phyloP scores from a whole-genome alignment of 257 asterid species.

The Ilex aquifolium region DNA sequence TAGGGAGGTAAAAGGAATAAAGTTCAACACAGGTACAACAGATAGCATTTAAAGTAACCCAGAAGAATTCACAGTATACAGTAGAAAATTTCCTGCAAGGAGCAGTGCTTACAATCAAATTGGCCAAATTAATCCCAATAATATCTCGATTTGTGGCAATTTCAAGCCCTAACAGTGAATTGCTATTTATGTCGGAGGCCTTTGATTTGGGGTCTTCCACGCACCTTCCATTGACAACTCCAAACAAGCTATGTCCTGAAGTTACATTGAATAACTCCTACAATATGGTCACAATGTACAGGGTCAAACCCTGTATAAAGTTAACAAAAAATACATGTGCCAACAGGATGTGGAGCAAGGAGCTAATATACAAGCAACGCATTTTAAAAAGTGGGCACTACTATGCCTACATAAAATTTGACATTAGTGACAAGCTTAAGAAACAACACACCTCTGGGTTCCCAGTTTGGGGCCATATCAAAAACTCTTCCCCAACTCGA shows the following conservation, averaged over 20 bases:
- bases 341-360: background rate
- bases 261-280: constrained; percentile 84
- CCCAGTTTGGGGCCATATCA: constrained; percentile 92
- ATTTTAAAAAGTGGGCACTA: no score
- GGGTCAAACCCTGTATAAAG: background rate
- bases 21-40: background rate
- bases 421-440: constrained; percentile 1
- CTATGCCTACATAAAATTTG: no score
- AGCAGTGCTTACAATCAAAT: constrained; percentile 66
- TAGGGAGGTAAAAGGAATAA: constrained; percentile 1
- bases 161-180: constrained; percentile 77
- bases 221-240: constrained; percentile 80
- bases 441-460: constrained; percentile 74
- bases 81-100: background rate
- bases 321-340: background rate
- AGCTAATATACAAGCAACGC: no score
- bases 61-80: background rate
- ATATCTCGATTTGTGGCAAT: constrained; percentile 85
- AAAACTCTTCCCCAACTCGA: constrained; percentile 96
- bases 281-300: constrained; percentile 9
- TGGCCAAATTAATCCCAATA: constrained; percentile 87
- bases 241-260: constrained; percentile 80
- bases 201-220: constrained; percentile 81
- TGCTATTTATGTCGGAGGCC: constrained; percentile 87
- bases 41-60: background rate